phyloP scores from a whole-genome alignment of 1,284 basidiomycete genomes.

The Boletus semigastroideus region DNA sequence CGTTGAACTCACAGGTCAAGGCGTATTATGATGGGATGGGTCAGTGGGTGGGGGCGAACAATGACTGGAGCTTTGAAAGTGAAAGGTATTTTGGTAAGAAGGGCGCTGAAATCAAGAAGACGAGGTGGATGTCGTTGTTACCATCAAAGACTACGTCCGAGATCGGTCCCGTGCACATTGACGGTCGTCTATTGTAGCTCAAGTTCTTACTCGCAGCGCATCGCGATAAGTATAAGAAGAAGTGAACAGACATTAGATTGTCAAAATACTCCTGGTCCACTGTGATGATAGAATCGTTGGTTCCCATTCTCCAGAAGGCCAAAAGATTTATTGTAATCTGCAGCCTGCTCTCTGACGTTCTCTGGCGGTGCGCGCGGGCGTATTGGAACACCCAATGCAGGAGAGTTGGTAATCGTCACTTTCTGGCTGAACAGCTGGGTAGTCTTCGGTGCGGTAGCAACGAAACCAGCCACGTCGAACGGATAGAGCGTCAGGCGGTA shows the following conservation, averaged over 20 bases:
- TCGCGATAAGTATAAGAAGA: too few relatives aligned
- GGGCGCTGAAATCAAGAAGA: neutral
- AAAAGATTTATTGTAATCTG: constrained; percentile 51
- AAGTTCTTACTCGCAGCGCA: too few relatives aligned
- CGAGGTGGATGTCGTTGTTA: neutral
- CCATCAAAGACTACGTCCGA: neutral
- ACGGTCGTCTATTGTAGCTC: neutral
- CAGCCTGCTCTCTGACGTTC: constrained; percentile 43
- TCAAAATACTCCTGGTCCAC: constrained; percentile 12
- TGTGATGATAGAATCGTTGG: constrained; percentile 46
- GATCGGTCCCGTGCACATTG: neutral
- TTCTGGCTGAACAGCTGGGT: constrained; percentile 41
- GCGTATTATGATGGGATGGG: neutral
- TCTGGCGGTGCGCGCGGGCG: constrained; percentile 54
- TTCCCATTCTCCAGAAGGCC: constrained; percentile 59
- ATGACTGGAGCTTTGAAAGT: neutral
- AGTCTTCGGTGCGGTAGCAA: constrained; percentile 22
- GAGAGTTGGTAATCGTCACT: constrained; percentile 44
- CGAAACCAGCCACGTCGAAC: constrained; percentile 48
- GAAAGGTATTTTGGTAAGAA: neutral
- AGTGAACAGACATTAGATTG: too few relatives aligned
- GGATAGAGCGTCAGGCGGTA: constrained; percentile 48
- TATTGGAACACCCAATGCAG: constrained; percentile 40
- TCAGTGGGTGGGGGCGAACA: neutral
- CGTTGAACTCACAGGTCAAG: too few relatives aligned